A percentile compares a stretch with the other conserved stretches of the same genome.
These are phyloP conservation scores for Lupinus albus DNA, from an alignment of 306 rosid genomes.

Conservation along the genomic window DNA sequence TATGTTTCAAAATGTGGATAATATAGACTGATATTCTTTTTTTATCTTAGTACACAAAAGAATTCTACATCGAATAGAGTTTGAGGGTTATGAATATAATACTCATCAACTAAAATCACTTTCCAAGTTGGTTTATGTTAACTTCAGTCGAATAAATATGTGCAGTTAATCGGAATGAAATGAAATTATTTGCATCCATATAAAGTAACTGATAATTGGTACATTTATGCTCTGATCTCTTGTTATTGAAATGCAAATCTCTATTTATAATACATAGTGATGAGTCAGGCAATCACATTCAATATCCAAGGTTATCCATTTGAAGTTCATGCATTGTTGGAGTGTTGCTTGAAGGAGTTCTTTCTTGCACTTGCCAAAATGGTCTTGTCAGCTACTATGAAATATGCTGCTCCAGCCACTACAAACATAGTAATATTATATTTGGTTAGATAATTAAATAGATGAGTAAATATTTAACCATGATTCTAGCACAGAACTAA, in stretches of 20 bases:
- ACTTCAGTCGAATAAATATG: constrained; percentile 3
- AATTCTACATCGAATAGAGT: too few species aligned
- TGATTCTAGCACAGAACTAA: constrained; percentile 4
- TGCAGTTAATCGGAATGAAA: constrained; percentile 22
- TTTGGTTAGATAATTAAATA: background rate
- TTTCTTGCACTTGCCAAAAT: constrained; percentile 88
- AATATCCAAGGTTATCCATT: constrained; percentile 2
- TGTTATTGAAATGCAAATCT: constrained; percentile 24
- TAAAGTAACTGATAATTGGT: constrained; percentile 14
- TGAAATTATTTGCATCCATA: constrained; percentile 37
- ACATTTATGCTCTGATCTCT: constrained; percentile 23
- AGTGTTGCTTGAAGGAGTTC: constrained; percentile 72
- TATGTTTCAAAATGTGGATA: too few species aligned
- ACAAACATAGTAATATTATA: constrained; percentile 36
- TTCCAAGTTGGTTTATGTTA: too few species aligned
- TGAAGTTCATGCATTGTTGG: constrained; percentile 46
- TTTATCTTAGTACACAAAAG: too few species aligned
- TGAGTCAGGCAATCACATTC: constrained; percentile 17
- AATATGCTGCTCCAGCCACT: constrained; percentile 99
- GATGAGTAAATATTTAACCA: constrained; percentile 9
- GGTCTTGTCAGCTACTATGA: constrained; percentile 97
- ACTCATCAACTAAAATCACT: too few species aligned
- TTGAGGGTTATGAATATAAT: too few species aligned
- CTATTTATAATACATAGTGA: constrained; percentile 34
- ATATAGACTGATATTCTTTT: too few species aligned